Conservation (phyloP, 148 eudicot genomes). For the Spergularia bocconei region DNA sequence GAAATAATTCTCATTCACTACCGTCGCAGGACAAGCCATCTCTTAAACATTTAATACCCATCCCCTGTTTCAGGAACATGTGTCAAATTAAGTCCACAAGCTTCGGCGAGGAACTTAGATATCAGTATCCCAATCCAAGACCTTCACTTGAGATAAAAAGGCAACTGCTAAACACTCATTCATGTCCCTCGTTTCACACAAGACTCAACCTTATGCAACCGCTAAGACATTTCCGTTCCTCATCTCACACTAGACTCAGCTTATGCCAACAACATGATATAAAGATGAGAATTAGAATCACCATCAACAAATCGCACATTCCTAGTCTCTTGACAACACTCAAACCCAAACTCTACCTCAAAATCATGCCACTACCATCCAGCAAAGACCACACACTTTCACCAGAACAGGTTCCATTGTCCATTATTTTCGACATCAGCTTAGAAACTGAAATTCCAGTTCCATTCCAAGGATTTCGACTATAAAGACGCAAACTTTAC, state of each 20-base stretch:
- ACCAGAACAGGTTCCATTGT: background rate
- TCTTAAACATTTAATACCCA: background rate
- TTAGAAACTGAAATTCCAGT: background rate
- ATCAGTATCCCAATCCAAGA: background rate
- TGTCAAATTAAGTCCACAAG: background rate
- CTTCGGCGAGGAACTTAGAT: background rate
- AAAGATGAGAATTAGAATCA: background rate
- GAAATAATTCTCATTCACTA: background rate
- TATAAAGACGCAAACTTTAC: background rate
- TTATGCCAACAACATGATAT: no score
- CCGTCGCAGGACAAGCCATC: background rate
- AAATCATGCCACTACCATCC: background rate
- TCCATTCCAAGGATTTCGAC: background rate
- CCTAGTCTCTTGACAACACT: background rate
- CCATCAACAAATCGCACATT: background rate
- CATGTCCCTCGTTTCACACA: background rate
- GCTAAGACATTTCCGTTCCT: background rate
- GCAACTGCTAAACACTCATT: background rate
- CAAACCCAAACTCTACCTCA: background rate
- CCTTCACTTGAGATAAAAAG: background rate
- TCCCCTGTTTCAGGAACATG: background rate
- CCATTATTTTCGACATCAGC: conserved; percentile 7
- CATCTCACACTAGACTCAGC: background rate
- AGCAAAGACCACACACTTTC: background rate
- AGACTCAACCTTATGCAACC: background rate